Evolutionary conservation across 208 protist genomes (phyloP), one percentile per base, ranked within the genome.

Genomic region (Tritrichomonas foetus): DNA sequence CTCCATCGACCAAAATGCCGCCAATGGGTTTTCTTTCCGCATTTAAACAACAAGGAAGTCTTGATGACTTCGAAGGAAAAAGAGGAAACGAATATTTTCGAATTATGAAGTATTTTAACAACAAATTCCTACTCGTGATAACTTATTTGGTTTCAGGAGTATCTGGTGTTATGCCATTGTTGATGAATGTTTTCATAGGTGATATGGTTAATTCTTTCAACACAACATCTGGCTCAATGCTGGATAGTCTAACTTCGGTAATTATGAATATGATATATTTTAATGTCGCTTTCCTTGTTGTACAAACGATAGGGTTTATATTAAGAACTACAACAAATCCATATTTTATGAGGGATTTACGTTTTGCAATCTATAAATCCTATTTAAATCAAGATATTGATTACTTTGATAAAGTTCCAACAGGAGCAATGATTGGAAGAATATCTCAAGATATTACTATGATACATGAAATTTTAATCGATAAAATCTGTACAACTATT

Each of bases 381-480:
- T 89, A 57, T 11, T n/a, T 89, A 27, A 39, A 89, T 39, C 13
- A 57, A 8, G 25, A 16, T 39, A 89, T 89, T 3, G 27, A 57
- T 33, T 89, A 89, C 27, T 89, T 89, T 36, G 78, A 89, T 20
- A 61, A 33, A 27, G 11, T 8, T n/a, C 47, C 78, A 41, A 36
- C 78, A n/a, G 78, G 78, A 16, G 47, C 57, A 30, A n/a, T 89
- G 25, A 16, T 53, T 20, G 25, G 47, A 0, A 25, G 78, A 39
- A 8, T 89, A 3, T 89, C 78, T 16, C 41, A 89, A 89, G 78
- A 89, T 89, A n/a, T 89, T 61, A 89, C 78, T 11, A 16, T 89
- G 13, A 20, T 89, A 27, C 3, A 36, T 61, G 78, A 89, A 57
- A 89, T 47, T 27, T 89, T 30, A 20, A 57, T 89, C 36, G 78